These are phyloP conservation scores for Diplodia mutila DNA, from an alignment of 2,329 filamentous ascomycete species.

Conservation along the genomic window DNA sequence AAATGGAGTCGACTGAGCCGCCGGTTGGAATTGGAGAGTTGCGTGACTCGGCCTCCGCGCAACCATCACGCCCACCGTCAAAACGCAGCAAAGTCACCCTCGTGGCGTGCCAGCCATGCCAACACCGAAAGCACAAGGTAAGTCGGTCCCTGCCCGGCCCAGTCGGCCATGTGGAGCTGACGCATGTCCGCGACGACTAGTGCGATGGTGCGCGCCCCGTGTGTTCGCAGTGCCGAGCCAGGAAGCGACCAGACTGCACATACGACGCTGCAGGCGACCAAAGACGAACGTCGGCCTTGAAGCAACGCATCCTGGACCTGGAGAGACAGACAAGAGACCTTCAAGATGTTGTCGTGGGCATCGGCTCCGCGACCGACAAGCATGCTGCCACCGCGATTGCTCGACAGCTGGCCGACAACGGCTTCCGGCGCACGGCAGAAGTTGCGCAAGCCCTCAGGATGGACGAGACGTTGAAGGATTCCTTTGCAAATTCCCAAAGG, in stretches of 20 bases:
- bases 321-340: slow-evolving; percentile 8
- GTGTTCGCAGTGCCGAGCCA: slow-evolving; percentile 26
- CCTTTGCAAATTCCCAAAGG: background rate
- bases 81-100: slow-evolving; percentile 25
- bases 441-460: background rate
- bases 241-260: slow-evolving; percentile 27
- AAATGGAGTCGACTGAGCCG: background rate
- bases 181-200: background rate
- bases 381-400: background rate
- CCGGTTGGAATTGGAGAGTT: background rate
- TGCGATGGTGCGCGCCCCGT: slow-evolving; percentile 29
- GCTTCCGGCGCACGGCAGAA: background rate
- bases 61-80: background rate
- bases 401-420: background rate
- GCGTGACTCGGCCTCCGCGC: background rate
- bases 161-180: background rate
- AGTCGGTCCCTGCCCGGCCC: slow-evolving; percentile 26
- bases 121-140: slow-evolving; percentile 28
- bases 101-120: slow-evolving; percentile 27
- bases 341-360: slow-evolving; percentile 17
- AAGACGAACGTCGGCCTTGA: slow-evolving; percentile 28
- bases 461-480: background rate
- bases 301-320: slow-evolving; percentile 25
- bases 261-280: slow-evolving; percentile 30
- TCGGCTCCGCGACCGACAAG: slow-evolving; percentile 13